Evolutionary conservation across 768 basidiomycete species (phyloP).

Genomic region (Phaeotremella fagi): DNA sequence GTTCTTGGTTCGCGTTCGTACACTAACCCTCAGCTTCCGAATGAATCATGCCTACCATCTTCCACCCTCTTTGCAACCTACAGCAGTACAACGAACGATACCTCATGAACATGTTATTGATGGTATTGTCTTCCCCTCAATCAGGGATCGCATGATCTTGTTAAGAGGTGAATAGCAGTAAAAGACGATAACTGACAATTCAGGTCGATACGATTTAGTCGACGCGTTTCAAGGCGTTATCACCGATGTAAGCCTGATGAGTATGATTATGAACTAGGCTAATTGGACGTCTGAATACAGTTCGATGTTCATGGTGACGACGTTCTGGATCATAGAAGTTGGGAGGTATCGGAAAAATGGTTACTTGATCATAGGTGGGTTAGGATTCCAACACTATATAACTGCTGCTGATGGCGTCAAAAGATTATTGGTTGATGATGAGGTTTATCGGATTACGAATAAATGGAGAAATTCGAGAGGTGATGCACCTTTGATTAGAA

Average conservation of each 20-base stretch:
- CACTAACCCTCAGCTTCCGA: slow-evolving; percentile 20
- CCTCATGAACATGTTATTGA: slow-evolving; percentile 93
- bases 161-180: slow-evolving; percentile 59
- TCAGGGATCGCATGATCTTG: slow-evolving; percentile 86
- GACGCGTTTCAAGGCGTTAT: slow-evolving; percentile 75
- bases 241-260: slow-evolving; percentile 52
- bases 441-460: slow-evolving; percentile 67
- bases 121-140: slow-evolving; percentile 77
- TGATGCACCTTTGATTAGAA: slow-evolving; percentile 51
- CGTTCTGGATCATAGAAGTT: slow-evolving; percentile 78
- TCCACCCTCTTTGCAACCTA: slow-evolving; percentile 80
- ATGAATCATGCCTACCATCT: slow-evolving; percentile 76
- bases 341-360: slow-evolving; percentile 84
- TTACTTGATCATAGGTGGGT: slow-evolving; percentile 73
- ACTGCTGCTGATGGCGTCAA: neutral
- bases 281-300: slow-evolving; percentile 5
- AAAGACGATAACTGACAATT: neutral
- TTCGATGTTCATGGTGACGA: slow-evolving; percentile 76
- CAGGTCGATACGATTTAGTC: slow-evolving; percentile 53
- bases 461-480: slow-evolving; percentile 84
- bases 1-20: slow-evolving; percentile 49
- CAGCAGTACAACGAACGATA: slow-evolving; percentile 77
- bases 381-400: neutral
- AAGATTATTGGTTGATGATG: slow-evolving; percentile 74
- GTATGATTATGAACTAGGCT: neutral